Base-by-base conservation (phyloP, 2,329 filamentous ascomycete genomes). In the Pseudogymnoascus sp. region DNA sequence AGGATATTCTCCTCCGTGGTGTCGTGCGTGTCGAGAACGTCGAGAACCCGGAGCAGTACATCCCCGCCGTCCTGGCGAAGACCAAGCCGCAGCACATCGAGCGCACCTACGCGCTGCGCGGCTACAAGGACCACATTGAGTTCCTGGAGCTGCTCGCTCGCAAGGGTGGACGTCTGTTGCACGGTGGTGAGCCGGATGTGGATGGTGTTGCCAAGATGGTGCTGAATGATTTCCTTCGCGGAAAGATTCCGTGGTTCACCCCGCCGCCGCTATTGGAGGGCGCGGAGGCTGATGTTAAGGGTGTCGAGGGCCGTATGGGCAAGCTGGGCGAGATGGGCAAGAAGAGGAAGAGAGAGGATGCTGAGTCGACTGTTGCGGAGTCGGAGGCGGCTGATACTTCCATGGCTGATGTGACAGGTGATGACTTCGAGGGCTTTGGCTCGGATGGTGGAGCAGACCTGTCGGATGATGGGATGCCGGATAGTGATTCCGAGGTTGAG, bases 171-270 rank as follows among this genome's bases (percentile, higher is more conserved):
- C 84, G 93, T 69, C 78, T 99, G 18, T 79, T 97, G 14, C 92
- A 91, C 73, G 93, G 91, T 64, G 95, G 93, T n/a, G 95, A 97
- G 74, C 89, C 93, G 3, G 95, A 99, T 75, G 78, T 97, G 63
- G 93, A 97, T 70, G 92, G 93, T 70, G 92, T 96, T 59, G 95
- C 95, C 1, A 96, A 96, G 77, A 96, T 96, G 86, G 89, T 99
- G 0, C 79, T 99, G 65, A 97, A 96, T 71, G 95, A 99, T 73
- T 99, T 97, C 74, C 85, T 97, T 72, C 81, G 95, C 67, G 95
- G 95, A 63, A 97, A 93, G 77, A 90, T 97, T 25, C 95, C 95
- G 1, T 99, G 96, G 95, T 99, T 92, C 73, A 95, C 90, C 0
- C 87, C 91, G 7, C 88, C 92, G 8, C 91, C 93, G 1, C 77